Conservation (phyloP, 176 grass and related monocot species). For the Oryza glaberrima region DNA sequence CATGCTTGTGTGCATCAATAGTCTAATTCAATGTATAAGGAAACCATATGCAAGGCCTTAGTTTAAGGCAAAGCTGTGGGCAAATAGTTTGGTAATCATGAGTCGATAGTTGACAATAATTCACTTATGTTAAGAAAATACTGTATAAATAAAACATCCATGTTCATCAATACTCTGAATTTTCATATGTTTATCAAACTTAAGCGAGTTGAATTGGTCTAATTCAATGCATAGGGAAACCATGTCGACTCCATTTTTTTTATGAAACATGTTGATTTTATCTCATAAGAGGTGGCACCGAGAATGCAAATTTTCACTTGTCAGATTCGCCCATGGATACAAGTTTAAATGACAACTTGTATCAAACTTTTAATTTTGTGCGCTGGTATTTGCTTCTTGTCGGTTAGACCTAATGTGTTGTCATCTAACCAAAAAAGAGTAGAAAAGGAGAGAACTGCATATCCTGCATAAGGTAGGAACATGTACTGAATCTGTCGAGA, state of each 20-base stretch:
- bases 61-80: too few species aligned
- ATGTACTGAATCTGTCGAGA: constrained; percentile 3
- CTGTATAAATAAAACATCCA: too few species aligned
- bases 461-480: not conserved
- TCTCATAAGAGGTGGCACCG: not conserved
- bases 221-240: not conserved
- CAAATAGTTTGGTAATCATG: too few species aligned
- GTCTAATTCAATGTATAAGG: too few species aligned
- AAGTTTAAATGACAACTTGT: not conserved
- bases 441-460: not conserved
- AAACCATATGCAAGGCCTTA: too few species aligned
- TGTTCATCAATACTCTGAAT: too few species aligned
- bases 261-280: not conserved
- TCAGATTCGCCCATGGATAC: not conserved
- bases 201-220: not conserved
- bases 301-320: not conserved
- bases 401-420: constrained; percentile 15
- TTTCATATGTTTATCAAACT: not conserved
- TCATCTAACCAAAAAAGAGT: not conserved
- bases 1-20: too few species aligned
- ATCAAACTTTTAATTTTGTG: not conserved
- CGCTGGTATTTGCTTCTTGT: not conserved
- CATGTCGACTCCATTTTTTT: not conserved
- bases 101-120: too few species aligned
- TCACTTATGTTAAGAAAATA: too few species aligned